Base-by-base conservation (phyloP, 345 rosid genomes). In the Hypericum perforatum region DNA sequence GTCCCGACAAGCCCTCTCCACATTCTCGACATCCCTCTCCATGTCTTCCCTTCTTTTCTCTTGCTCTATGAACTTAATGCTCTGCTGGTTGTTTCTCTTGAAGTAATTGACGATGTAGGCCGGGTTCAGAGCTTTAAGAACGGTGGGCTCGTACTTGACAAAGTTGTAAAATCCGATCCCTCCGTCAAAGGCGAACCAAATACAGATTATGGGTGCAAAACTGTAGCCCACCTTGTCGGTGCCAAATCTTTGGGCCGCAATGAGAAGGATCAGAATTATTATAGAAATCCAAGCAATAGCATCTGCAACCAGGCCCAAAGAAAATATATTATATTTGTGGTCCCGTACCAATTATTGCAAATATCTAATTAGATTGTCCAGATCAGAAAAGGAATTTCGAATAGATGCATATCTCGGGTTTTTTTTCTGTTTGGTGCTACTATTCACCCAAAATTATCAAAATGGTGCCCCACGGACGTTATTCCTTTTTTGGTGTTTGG, bases 211-310 rank as follows among this genome's bases (percentile, higher is more conserved):
- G 9, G 74, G 71, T 4, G 71, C 71, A 45, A 67, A 67, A 14
- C 11, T 61, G 62, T 67, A 67, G 43, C 71, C 71, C 3, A 56
- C 69, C 60, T 60, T 69, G 16, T 69, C 69, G 16, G 76, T 67
- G 43, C 76, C 76, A 40, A 59, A 45, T 53, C 66, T 60, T 38
- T 72, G 70, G 36, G 57, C 61, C 49, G 52, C 58, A 54, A 67
- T 61, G 0, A 74, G 60, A 11, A 32, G 2, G 12, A 74, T 36
- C 58, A 74, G 41, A 40, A 74, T 66, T 0, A n/a, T 72, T 5
- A 62, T 57, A 6, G 71, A 67, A 9, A 70, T 54, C 64, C 72
- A 61, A 14, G 63, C 61, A 3, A 74, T 54, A 49, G 32, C 45
- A 10, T 63, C 76, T 72, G 59, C 8, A 15, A 8, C 6, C 14